Base-by-base conservation (phyloP, 108 stramenopile genomes). In the Asterionellopsis glacialis region DNA sequence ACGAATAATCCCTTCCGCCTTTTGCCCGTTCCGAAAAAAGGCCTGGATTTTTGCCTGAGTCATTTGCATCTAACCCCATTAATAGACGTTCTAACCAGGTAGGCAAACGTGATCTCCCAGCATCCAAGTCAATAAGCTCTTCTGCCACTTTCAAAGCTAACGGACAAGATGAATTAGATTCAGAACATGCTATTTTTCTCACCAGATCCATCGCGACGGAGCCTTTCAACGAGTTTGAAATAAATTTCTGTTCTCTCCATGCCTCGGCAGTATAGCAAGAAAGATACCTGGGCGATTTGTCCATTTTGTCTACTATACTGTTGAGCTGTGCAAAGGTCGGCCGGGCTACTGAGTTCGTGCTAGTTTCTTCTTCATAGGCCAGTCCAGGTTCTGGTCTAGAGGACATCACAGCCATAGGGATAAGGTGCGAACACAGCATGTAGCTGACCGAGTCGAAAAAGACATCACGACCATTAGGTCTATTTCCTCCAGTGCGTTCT, bases 11-110 rank as follows among this genome's bases (percentile, higher is more conserved):
- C 33, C 33, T 7, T 41, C 45, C 63, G 11, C 47, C 28, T 21
- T 41, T 65, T 22, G 61, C 18, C 11, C 65, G 55, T 19, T 59
- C 59, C 4, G 80, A 88, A 63, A 89, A 89, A 23, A 79, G 39
- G 11, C 82, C 88, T 19, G 52, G 51, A 12, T 27, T 41, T 11
- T 10, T 61, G 9, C 27, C 14, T 12, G 55, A 45, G 13, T 49
- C 52, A 33, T 33, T 33, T 28, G 41, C 23, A 11, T 41, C 26
- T 15, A 47, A 45, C 19, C 81, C 83, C 41, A 73, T 57, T 16
- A 89, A 63, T 55, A 86, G 51, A 27, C 76, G 57, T 51, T 76
- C 88, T 41, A 94, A 73, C 93, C 93, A 94, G 5, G 57, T 21
- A 14, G 92, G 92, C 50, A 93, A 57, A 5, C 33, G 33, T 7